Evolutionary conservation across 2,329 filamentous ascomycete genomes (phyloP), one percentile per base, ranked within the genome.

Genomic region (Apiospora phragmitis): DNA sequence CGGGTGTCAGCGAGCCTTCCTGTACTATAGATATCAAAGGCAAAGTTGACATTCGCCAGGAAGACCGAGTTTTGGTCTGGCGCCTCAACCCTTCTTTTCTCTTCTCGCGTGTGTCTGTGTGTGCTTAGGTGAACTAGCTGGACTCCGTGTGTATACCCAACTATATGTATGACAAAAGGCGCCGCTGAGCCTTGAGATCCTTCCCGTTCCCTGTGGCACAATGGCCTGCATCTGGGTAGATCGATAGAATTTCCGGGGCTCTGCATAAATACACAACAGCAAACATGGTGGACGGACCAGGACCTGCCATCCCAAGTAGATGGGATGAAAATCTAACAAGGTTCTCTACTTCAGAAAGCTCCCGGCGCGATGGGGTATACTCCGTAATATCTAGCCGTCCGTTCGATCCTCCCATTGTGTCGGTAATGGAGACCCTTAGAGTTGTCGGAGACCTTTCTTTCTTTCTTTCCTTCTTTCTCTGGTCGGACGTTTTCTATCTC

Each of bases 11-110:
- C 59, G 47, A 67, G 74, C 73, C 71, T 68, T 38, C 75, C 77
- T 73, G 74, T 55, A 62, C 55, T 62, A 67, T 75, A 75, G 69
- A 74, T 72, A 68, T 70, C 42, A 69, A 73, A 72, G 72, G 62
- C 73, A 75, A 76, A 70, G 72, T 72, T 70, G 68, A 74, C 74
- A 74, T 73, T 73, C 68, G 74, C 32, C 55, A 62, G 55, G 67
- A 74, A 74, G 74, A 70, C 73, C 74, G 76, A 77, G 75, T 79
- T 79, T 78, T 79, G 77, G 77, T 79, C 77, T 65, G 68, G 76
- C 75, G 73, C 42, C 42, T 49, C 32, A 62, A 62, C 38, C 29
- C 51, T 55, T 32, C 16, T 65, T 16, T 65, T 62, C 49, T 24
- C 51, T 35, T 41, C 12, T 41, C 16, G 18, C 41, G 29, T 32